These are phyloP conservation scores for Ailanthus altissimus DNA, from an alignment of 345 rosid genomes.

Conservation along the genomic window DNA sequence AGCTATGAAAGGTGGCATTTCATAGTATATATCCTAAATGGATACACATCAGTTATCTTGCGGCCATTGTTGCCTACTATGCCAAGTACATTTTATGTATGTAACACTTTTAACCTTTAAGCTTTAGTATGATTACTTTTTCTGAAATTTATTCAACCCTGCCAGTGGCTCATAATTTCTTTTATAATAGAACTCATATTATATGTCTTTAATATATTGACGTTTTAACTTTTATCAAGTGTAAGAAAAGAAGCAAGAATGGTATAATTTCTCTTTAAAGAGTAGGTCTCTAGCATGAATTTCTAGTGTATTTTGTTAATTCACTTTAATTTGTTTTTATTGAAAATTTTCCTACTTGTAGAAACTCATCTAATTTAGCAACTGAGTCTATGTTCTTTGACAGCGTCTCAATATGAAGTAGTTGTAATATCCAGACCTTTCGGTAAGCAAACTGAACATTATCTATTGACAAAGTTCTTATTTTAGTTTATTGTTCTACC, in stretches of 20 bases:
- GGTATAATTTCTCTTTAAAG: too few species aligned
- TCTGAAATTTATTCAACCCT: neutral
- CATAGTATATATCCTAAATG: slow-evolving; percentile 91
- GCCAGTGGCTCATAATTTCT: neutral
- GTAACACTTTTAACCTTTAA: neutral
- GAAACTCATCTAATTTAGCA: slow-evolving; percentile 48
- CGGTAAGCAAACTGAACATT: slow-evolving; percentile 39
- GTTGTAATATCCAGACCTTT: slow-evolving; percentile 51
- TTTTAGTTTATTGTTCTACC: too few species aligned
- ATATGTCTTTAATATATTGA: neutral
- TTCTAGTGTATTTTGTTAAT: too few species aligned
- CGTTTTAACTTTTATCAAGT: too few species aligned
- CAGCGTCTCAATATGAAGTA: slow-evolving; percentile 37
- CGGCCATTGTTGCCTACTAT: slow-evolving; percentile 88
- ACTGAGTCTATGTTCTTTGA: slow-evolving; percentile 45
- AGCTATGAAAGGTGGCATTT: slow-evolving; percentile 93
- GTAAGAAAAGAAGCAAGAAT: too few species aligned
- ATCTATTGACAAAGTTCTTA: too few species aligned
- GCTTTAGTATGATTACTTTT: neutral
- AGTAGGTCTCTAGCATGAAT: too few species aligned
- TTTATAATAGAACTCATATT: neutral
- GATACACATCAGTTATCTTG: slow-evolving; percentile 82
- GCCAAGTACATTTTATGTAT: slow-evolving; percentile 61
- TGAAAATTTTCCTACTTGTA: slow-evolving; percentile 28
- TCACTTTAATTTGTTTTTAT: slow-evolving; percentile 11